A percentile compares a stretch with the other conserved stretches of the same genome.
Conservation (phyloP, 495 filamentous ascomycete genomes). For the Aspergillus cristatus region DNA sequence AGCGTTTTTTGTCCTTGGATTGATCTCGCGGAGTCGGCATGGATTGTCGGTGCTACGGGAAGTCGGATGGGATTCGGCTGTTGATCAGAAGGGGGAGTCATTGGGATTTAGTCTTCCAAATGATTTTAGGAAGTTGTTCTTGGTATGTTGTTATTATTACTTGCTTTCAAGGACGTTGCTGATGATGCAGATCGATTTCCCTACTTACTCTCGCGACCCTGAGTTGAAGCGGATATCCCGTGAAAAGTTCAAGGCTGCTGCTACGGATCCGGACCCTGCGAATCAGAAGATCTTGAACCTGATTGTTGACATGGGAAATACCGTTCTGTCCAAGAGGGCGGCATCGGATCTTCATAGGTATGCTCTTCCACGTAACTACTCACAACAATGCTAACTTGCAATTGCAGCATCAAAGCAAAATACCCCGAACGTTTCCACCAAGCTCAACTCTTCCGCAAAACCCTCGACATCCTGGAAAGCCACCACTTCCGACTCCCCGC, state of each 20-base stretch:
- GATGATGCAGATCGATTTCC: constrained; percentile 25
- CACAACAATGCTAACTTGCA: constrained; percentile 5
- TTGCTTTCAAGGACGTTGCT: background rate
- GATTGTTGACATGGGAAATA: constrained; percentile 81
- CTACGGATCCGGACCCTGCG: constrained; percentile 51
- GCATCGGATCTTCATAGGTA: constrained; percentile 61
- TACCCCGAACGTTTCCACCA: constrained; percentile 64
- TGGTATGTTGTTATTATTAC: constrained; percentile 30
- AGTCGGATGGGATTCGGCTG: constrained; percentile 84
- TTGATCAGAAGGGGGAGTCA: constrained; percentile 71
- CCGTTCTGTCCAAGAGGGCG: constrained; percentile 71
- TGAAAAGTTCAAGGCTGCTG: constrained; percentile 36
- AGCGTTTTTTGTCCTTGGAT: constrained; percentile 88
- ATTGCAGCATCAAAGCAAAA: constrained; percentile 52
- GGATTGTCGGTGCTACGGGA: constrained; percentile 82
- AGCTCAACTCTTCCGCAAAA: constrained; percentile 67
- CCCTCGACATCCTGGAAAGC: constrained; percentile 76
- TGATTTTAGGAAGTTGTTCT: constrained; percentile 69
- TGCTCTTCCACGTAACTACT: constrained; percentile 1
- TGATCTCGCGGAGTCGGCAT: constrained; percentile 87
- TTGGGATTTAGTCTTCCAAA: constrained; percentile 79
- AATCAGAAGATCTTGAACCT: constrained; percentile 69
- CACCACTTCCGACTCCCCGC: constrained; percentile 81
- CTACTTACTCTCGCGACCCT: constrained; percentile 19
- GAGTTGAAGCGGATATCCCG: constrained; percentile 31